These are phyloP conservation scores for Heterococcus sp. DNA, from an alignment of 108 stramenopile species.

Conservation along the genomic window DNA sequence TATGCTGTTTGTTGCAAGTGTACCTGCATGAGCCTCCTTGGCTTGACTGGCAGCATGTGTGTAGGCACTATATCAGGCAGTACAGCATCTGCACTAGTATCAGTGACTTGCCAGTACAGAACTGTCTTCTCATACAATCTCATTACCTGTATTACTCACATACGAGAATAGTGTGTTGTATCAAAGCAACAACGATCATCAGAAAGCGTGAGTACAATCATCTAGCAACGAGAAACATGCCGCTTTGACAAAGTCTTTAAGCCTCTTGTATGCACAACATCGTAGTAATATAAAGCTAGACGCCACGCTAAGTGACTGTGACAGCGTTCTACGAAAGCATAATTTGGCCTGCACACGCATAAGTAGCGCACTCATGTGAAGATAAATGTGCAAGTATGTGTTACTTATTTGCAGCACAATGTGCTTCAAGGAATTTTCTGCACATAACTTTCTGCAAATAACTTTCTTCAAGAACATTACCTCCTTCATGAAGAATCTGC, in stretches of 20 bases:
- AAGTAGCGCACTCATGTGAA: background rate
- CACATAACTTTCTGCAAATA: background rate
- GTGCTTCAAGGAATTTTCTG: too few relatives aligned
- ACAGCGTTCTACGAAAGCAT: background rate
- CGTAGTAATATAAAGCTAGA: too few relatives aligned
- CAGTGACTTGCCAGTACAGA: constrained; percentile 43
- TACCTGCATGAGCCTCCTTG: constrained; percentile 24
- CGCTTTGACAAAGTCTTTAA: background rate
- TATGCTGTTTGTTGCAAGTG: background rate
- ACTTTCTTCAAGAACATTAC: background rate
- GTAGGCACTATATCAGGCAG: constrained; percentile 32
- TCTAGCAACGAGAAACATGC: background rate
- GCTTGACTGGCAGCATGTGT: constrained; percentile 51
- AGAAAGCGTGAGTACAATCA: background rate
- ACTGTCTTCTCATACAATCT: constrained; percentile 53
- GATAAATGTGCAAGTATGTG: background rate
- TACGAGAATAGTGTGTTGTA: background rate
- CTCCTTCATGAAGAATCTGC: constrained; percentile 51
- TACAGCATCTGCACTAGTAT: constrained; percentile 2
- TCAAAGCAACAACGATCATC: background rate
- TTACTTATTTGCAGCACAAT: too few relatives aligned
- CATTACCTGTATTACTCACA: constrained; percentile 31
- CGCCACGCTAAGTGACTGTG: too few relatives aligned
- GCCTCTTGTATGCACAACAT: too few relatives aligned
- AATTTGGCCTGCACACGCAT: background rate